Conservation (phyloP, 352 stramenopile genomes). For the Pilasporangium apinafurcum region DNA sequence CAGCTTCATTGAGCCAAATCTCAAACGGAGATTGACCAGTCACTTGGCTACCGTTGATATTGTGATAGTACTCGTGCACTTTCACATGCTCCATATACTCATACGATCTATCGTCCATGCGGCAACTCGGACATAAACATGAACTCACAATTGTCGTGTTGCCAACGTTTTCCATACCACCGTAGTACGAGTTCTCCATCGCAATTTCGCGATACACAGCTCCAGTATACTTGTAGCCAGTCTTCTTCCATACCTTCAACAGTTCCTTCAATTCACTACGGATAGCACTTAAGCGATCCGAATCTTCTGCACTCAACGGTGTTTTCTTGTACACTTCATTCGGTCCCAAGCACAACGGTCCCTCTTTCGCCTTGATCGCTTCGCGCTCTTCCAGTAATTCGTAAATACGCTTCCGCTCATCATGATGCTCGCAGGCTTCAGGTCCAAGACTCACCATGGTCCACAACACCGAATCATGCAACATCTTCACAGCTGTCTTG, state of each 20-base stretch:
- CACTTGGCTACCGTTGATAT: slow-evolving; percentile 76
- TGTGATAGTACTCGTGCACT: slow-evolving; percentile 83
- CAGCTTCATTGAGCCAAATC: slow-evolving; percentile 79
- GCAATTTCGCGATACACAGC: slow-evolving; percentile 76
- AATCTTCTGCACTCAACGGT: slow-evolving; percentile 30
- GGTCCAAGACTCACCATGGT: slow-evolving; percentile 64
- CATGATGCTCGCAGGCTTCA: slow-evolving; percentile 58
- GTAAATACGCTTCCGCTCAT: slow-evolving; percentile 39
- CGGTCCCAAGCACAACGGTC: slow-evolving; percentile 41
- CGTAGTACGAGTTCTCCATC: slow-evolving; percentile 84
- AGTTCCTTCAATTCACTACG: slow-evolving; percentile 55
- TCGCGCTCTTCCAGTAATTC: slow-evolving; percentile 43
- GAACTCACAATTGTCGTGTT: slow-evolving; percentile 80
- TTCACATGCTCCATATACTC: slow-evolving; percentile 84
- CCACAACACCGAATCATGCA: slow-evolving; percentile 74
- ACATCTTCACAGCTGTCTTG: slow-evolving; percentile 65
- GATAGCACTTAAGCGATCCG: slow-evolving; percentile 31
- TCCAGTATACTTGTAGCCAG: slow-evolving; percentile 79
- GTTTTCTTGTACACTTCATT: slow-evolving; percentile 47
- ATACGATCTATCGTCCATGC: slow-evolving; percentile 71
- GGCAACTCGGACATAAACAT: slow-evolving; percentile 61
- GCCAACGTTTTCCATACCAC: slow-evolving; percentile 76
- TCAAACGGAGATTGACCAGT: slow-evolving; percentile 78
- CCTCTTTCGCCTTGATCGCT: slow-evolving; percentile 58
- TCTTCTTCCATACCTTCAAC: slow-evolving; percentile 70